Evolutionary conservation across 176 grass and related monocot species (phyloP).

Genomic region (Miscanthus lutarioriparius): DNA sequence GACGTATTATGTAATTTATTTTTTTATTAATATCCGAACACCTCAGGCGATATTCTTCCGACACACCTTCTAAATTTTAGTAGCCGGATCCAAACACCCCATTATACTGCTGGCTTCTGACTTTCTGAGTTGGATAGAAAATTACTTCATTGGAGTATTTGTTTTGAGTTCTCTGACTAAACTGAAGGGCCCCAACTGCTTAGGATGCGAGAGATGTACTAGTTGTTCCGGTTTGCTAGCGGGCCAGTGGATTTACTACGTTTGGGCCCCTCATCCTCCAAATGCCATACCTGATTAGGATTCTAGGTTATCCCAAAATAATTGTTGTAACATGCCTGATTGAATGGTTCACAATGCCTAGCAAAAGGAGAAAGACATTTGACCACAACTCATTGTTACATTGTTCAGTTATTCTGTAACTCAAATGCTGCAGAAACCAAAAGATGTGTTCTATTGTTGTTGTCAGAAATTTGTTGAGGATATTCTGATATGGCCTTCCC

Average conservation of each 20-base stretch:
- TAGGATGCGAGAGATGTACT: neutral
- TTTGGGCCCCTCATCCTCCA: neutral
- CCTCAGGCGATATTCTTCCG: too few relatives aligned
- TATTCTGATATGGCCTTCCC: neutral
- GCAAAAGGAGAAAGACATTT: neutral
- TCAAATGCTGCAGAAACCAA: neutral
- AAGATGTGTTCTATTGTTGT: neutral
- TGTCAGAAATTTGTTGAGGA: neutral
- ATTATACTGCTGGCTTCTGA: neutral
- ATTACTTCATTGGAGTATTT: too few relatives aligned
- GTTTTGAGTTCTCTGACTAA: slow-evolving; percentile 17
- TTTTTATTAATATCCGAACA: too few relatives aligned
- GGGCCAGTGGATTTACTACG: too few relatives aligned
- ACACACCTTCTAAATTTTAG: too few relatives aligned
- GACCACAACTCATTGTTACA: neutral
- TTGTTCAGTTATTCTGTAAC: neutral
- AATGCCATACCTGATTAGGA: neutral
- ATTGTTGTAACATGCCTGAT: neutral
- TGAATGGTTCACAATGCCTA: neutral
- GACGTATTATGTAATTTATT: too few relatives aligned
- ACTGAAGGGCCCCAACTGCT: neutral
- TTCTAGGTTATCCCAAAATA: neutral
- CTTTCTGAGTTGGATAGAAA: neutral
- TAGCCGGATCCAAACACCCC: too few relatives aligned
- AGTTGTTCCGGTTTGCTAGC: neutral